Evolutionary conservation across 129 eudicot species (phyloP).

Genomic region (Artemisia annua): DNA sequence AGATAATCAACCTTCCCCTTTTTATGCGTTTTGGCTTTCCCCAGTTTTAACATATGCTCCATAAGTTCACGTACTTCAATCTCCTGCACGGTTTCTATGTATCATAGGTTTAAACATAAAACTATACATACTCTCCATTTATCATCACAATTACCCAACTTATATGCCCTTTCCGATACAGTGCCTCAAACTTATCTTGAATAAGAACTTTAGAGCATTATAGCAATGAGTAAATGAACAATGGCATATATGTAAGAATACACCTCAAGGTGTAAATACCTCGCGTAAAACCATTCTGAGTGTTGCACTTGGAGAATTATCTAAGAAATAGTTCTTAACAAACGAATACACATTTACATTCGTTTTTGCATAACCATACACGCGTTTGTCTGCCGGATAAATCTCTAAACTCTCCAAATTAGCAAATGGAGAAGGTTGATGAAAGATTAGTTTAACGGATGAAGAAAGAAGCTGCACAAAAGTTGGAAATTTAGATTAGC

Average conservation of each 20-base stretch:
- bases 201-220: no score
- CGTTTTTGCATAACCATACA: not conserved
- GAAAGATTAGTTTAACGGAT: not conserved
- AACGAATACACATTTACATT: not conserved
- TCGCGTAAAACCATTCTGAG: not conserved
- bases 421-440: constrained; percentile 1
- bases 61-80: no score
- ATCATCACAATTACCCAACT: no score
- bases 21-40: no score
- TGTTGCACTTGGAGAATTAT: not conserved
- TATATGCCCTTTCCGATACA: no score
- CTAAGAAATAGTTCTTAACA: not conserved
- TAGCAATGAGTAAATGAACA: no score
- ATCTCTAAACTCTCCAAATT: not conserved
- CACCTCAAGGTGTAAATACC: not conserved
- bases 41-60: no score
- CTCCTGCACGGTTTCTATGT: no score
- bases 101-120: no score
- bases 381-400: not conserved
- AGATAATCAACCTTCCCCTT: no score
- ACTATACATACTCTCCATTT: no score
- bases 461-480: not conserved
- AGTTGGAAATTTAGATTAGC: not conserved
- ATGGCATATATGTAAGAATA: not conserved
- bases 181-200: no score